Evolutionary conservation across 164 flowering plant species (phyloP).

Genomic region (Protea cynaroides): DNA sequence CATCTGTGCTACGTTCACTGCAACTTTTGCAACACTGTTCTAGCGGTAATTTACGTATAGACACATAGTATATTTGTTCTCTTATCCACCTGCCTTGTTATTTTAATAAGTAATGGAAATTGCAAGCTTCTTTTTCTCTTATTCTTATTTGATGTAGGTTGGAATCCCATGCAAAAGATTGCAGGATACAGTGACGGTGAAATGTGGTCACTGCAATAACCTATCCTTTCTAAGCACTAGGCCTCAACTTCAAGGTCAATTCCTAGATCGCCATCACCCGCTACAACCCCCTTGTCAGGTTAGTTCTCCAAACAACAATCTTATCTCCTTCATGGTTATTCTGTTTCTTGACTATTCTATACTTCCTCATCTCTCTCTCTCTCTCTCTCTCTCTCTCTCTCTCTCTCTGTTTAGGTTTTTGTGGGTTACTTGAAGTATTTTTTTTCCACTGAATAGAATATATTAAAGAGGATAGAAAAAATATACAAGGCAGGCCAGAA

Average conservation of each 20-base stretch:
- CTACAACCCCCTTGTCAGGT: constrained; percentile 34
- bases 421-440: too few species aligned
- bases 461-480: too few species aligned
- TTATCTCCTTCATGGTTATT: background rate
- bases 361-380: too few species aligned
- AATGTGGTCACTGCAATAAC: constrained; percentile 89
- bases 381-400: too few species aligned
- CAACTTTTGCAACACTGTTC: constrained; percentile 91
- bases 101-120: too few species aligned
- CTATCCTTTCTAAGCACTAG: constrained; percentile 77
- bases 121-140: background rate
- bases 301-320: background rate
- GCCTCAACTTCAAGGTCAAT: constrained; percentile 51
- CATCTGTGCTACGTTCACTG: constrained; percentile 90
- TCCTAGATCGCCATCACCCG: constrained; percentile 40
- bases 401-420: background rate
- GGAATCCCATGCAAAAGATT: constrained; percentile 77
- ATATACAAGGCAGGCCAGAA: too few species aligned
- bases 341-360: background rate
- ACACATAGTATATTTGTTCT: background rate
- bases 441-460: too few species aligned
- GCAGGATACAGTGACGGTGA: constrained; percentile 89
- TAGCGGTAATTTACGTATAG: constrained; percentile 51
- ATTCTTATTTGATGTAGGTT: constrained; percentile 36
- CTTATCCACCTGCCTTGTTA: too few species aligned